Conservation (phyloP, 169 alveolate species). For the Perkinsus olseni region DNA sequence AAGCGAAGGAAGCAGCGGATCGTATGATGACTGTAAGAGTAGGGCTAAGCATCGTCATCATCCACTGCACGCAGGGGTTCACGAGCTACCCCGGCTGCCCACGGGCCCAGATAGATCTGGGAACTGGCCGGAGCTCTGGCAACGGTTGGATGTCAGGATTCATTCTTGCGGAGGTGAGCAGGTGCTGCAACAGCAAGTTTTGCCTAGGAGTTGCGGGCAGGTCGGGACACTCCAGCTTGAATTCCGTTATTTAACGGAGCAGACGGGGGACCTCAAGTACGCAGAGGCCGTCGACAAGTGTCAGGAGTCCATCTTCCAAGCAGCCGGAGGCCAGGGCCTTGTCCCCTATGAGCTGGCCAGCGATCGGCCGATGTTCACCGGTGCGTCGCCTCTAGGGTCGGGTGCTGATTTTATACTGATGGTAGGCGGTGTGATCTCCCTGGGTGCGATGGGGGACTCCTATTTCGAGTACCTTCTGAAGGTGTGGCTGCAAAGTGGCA, state of each 20-base stretch:
- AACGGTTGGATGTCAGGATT: neutral
- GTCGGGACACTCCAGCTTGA: slow-evolving; percentile 23
- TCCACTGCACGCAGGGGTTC: neutral
- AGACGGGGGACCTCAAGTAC: slow-evolving; percentile 11
- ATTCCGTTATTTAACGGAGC: slow-evolving; percentile 8
- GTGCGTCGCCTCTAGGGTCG: neutral
- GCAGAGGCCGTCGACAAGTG: neutral
- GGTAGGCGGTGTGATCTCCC: neutral
- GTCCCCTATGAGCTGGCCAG: neutral
- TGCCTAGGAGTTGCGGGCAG: no score
- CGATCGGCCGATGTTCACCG: neutral
- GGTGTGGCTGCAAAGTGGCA: slow-evolving; percentile 14
- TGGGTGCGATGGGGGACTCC: slow-evolving; percentile 19
- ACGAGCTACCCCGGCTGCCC: neutral
- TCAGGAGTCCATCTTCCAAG: neutral
- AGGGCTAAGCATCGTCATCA: no score
- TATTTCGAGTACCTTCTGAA: slow-evolving; percentile 29
- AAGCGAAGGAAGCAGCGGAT: slow-evolving; percentile 20
- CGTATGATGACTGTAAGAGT: neutral
- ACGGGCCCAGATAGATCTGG: slow-evolving; percentile 6
- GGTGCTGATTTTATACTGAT: neutral
- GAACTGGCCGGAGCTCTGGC: neutral
- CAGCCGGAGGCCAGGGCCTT: neutral
- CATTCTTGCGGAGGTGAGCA: slow-evolving; percentile 13
- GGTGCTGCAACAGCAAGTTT: no score